Conservation (phyloP, 2,329 filamentous ascomycete genomes). For the Xylariaceae sp. region DNA sequence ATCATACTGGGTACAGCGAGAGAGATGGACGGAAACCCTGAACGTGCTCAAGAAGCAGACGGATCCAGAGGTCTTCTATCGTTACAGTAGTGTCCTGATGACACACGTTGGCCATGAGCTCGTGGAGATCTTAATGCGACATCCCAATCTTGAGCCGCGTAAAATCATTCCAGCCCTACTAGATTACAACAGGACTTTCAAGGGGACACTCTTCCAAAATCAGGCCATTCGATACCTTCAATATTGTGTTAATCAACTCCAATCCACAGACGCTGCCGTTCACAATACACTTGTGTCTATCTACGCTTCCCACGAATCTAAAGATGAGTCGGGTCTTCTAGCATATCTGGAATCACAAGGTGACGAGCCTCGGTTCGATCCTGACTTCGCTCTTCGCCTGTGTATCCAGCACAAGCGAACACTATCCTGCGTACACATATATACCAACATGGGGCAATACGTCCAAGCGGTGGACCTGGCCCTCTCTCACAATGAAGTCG, state of each 20-base stretch:
- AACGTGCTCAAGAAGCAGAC: constrained; percentile 91
- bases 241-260: constrained; percentile 86
- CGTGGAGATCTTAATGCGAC: constrained; percentile 95
- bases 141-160: constrained; percentile 79
- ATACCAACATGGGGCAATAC: constrained; percentile 95
- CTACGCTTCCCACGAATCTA: constrained; percentile 82
- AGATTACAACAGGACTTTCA: constrained; percentile 84
- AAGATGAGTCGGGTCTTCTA: constrained; percentile 82
- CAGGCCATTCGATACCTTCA: constrained; percentile 93
- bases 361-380: constrained; percentile 84
- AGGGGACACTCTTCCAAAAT: constrained; percentile 71
- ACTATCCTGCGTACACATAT: constrained; percentile 94
- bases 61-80: constrained; percentile 90
- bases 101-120: constrained; percentile 80
- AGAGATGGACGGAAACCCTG: constrained; percentile 86
- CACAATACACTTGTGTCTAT: constrained; percentile 98
- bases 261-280: constrained; percentile 80
- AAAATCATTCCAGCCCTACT: constrained; percentile 91
- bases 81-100: constrained; percentile 97
- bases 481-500: constrained; percentile 84
- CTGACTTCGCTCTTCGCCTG: constrained; percentile 91
- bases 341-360: constrained; percentile 90
- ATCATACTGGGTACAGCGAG: constrained; percentile 95
- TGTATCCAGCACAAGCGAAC: constrained; percentile 95
- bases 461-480: constrained; percentile 91